A percentile compares a stretch with the other conserved stretches of the same genome.
Evolutionary conservation across 345 rosid genomes (phyloP).

Genomic region (Noccaea caerulescens): DNA sequence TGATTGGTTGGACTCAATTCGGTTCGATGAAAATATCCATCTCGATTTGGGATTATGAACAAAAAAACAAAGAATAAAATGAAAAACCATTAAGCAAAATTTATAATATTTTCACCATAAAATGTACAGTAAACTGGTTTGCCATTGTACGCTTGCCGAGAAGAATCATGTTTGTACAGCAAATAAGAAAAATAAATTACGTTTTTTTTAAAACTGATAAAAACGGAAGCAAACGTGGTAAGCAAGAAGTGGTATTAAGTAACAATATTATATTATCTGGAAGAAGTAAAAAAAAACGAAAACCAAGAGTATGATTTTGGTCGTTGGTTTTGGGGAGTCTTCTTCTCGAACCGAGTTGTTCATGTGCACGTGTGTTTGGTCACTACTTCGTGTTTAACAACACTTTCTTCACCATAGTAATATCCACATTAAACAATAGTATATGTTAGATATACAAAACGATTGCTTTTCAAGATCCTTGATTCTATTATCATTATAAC

Average conservation of each 20-base stretch:
- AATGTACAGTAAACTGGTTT: background rate
- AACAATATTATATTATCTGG: slow-evolving; percentile 1
- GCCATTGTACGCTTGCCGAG: background rate
- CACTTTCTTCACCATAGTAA: slow-evolving; percentile 27
- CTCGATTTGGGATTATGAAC: background rate
- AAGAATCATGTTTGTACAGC: slow-evolving; percentile 13
- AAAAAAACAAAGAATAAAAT: background rate
- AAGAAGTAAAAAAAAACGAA: slow-evolving; percentile 22
- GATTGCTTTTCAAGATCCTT: slow-evolving; percentile 22
- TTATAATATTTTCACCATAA: background rate
- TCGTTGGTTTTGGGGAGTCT: slow-evolving; percentile 46
- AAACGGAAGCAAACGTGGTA: slow-evolving; percentile 32
- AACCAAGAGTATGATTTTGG: slow-evolving; percentile 42
- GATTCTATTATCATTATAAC: slow-evolving; percentile 20
- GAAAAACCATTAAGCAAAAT: background rate
- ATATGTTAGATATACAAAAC: slow-evolving; percentile 1
- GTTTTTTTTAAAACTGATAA: background rate
- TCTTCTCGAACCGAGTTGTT: slow-evolving; percentile 45
- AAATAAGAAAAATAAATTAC: background rate
- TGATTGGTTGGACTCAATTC: background rate
- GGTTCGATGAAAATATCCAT: background rate
- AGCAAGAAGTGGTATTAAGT: slow-evolving; percentile 35
- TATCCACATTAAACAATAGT: slow-evolving; percentile 19
- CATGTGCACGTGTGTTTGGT: slow-evolving; percentile 51
- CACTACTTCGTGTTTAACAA: slow-evolving; percentile 50